Conservation (phyloP, 805 yeast genomes). For the Myxozyma neglecta region DNA sequence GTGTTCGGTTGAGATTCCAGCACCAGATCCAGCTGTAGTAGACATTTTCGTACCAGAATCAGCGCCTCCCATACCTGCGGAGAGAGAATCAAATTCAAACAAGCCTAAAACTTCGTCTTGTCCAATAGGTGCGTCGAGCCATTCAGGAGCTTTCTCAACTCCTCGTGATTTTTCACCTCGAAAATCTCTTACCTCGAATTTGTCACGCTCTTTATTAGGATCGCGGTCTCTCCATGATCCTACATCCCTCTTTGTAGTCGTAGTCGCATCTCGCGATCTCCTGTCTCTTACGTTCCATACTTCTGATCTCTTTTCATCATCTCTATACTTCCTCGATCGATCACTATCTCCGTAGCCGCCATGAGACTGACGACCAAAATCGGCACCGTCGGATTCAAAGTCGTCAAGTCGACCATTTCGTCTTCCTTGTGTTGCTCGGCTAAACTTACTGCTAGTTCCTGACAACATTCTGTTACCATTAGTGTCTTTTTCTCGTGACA, state of each 20-base stretch:
- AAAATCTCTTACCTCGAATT: conserved; percentile 1
- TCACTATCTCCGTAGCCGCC: conserved; percentile 1
- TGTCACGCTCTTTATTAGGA: conserved; percentile 9
- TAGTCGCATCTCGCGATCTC: conserved; percentile 4
- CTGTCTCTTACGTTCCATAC: conserved; percentile 6
- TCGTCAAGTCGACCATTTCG: conserved; percentile 6
- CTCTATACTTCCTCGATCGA: conserved; percentile 1
- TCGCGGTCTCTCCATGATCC: conserved; percentile 29
- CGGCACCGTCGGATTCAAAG: conserved; percentile 4
- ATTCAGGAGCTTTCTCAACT: conserved; percentile 21
- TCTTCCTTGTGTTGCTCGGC: not conserved
- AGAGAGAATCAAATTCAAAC: conserved; percentile 21
- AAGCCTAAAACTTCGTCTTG: conserved; percentile 11
- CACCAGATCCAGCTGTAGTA: not conserved
- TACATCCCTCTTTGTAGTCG: conserved; percentile 13
- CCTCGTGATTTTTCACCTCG: not conserved
- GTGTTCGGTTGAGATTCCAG: conserved; percentile 18
- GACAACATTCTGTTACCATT: not conserved
- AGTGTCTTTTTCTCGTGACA: not conserved
- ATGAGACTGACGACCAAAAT: not conserved
- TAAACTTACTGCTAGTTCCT: not conserved
- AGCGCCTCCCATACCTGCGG: conserved; percentile 14
- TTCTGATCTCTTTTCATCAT: conserved; percentile 2
- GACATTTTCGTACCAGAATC: conserved; percentile 4
- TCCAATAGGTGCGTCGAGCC: conserved; percentile 19